Evolutionary conservation across 2,329 filamentous ascomycete species (phyloP), one percentile per base, ranked within the genome.

Genomic region (Cryphonectria nitschkei): DNA sequence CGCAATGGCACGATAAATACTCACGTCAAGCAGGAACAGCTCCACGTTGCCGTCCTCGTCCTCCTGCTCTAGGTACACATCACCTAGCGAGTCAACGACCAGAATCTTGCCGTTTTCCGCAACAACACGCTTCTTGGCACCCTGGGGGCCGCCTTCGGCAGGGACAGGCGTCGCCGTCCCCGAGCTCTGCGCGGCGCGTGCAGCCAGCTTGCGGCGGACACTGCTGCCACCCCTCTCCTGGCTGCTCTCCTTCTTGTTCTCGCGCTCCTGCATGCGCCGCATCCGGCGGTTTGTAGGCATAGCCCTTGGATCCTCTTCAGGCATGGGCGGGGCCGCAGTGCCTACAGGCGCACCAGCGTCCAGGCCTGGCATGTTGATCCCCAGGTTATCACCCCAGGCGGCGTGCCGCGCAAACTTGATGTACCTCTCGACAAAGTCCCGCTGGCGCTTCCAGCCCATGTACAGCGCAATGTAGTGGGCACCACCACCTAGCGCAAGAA

Each of bases 41-140:
- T 92, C 88, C 43, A 89, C 87, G 69, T 93, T 89, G 68, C 96
- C 96, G 34, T 98, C 93, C 75, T 95, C 94, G 67, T 94, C 93
- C 76, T 93, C 88, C 78, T 97, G 93, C 81, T 98, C 95, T n/a
- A 99, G 85, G 78, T 93, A 99, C 16, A 99, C 96, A 76, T 98
- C 94, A 39, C 96, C 96, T 13, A 92, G 85, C 0, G 93, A 93
- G 81, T 99, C 95, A 4, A 99, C 96, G 69, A 99, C 91, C 52
- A 99, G 85, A 0, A 97, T 87, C 84, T 98, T 99, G 75, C 96
- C 96, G 77, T 99, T 99, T 84, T 97, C 92, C 2, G 95, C 95
- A 37, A 95, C 89, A 22, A 98, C 93, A 50, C 93, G 88, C 86
- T 95, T 97, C 82, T 93, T 93, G 46, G 92, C 86, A 29, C 95